Evolutionary conservation across 1,284 basidiomycete genomes (phyloP).

Genomic region (Pulveroboletus sp.): DNA sequence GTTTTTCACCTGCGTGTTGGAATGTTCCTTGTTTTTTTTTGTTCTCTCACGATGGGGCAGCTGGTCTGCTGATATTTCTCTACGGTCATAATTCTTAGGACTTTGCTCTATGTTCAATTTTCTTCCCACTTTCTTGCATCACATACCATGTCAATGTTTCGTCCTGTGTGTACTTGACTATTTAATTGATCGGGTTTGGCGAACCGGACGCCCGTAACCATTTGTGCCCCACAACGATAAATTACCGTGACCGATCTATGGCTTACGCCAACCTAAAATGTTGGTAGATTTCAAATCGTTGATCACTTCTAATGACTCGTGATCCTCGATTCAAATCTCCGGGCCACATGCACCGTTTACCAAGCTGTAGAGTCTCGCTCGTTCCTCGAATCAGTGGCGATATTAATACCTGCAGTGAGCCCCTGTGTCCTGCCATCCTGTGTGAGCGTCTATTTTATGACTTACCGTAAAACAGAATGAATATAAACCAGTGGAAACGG

Average conservation of each 20-base stretch:
- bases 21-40: conserved; percentile 3
- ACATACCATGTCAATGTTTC: background rate
- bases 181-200: conserved; percentile 9
- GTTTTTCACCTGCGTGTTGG: background rate
- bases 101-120: background rate
- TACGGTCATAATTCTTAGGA: background rate
- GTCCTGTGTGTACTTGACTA: background rate
- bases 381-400: background rate
- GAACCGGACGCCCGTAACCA: background rate
- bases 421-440: conserved; percentile 29
- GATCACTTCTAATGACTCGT: background rate
- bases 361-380: conserved; percentile 30
- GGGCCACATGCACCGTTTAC: conserved; percentile 10
- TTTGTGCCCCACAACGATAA: background rate
- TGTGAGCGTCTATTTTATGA: conserved; percentile 20
- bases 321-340: conserved; percentile 15
- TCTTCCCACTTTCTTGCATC: background rate
- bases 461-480: background rate
- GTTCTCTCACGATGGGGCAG: background rate
- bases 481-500: background rate
- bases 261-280: conserved; percentile 2
- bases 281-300: background rate
- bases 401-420: background rate
- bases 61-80: conserved; percentile 12
- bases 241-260: conserved; percentile 4